phyloP scores from a whole-genome alignment of 2,329 filamentous ascomycete species.

The Penicillium sp. region DNA sequence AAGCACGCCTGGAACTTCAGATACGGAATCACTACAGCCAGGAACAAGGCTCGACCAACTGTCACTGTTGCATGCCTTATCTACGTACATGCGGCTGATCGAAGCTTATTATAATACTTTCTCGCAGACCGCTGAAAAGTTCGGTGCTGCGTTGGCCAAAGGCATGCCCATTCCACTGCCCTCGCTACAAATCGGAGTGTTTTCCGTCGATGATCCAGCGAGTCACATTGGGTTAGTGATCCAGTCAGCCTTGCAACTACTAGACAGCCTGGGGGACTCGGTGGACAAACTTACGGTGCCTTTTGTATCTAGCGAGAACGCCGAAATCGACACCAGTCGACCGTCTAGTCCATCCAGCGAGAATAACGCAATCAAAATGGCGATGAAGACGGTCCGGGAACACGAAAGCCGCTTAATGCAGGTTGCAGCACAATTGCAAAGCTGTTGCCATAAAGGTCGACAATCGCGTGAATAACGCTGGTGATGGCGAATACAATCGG shows the following conservation, averaged over 20 bases:
- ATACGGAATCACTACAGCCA: not conserved
- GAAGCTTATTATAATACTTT: not conserved
- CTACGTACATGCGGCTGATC: not conserved
- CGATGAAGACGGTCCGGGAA: not conserved
- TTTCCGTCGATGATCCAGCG: not conserved
- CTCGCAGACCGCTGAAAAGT: not conserved
- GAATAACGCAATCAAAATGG: not conserved
- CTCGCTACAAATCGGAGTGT: not conserved
- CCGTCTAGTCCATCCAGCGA: not conserved
- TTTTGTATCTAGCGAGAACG: not conserved
- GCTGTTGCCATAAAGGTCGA: not conserved
- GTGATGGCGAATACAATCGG: not conserved
- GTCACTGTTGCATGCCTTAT: not conserved
- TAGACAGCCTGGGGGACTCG: not conserved
- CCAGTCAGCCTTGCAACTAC: not conserved
- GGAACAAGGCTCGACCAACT: slow-evolving; percentile 2
- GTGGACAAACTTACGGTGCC: not conserved
- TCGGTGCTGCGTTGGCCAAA: not conserved
- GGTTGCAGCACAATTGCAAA: not conserved
- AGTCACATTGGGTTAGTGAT: not conserved
- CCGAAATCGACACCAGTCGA: not conserved
- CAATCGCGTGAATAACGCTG: not conserved
- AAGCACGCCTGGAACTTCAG: not conserved
- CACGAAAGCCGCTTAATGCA: not conserved
- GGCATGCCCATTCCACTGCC: not conserved